Evolutionary conservation across 768 basidiomycete genomes (phyloP), one percentile per base, ranked within the genome.

Genomic region (Cubamyces sp.): DNA sequence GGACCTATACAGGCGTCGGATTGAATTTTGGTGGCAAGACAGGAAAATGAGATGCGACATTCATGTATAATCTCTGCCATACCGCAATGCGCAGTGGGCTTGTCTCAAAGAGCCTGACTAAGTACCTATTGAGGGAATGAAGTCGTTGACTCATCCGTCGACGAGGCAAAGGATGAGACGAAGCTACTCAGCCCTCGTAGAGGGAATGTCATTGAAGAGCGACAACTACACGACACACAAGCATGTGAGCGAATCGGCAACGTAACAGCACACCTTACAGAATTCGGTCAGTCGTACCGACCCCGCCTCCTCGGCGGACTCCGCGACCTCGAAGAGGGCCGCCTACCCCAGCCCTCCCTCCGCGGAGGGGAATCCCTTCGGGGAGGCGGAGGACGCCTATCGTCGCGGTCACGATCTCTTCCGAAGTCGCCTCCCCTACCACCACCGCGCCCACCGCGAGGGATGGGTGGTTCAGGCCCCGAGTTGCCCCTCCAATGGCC

Each of bases 401-500:
- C 64, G 21, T 61, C 62, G 62, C 80, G 76, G 43, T 65, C 63
- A 12, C 67, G 60, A 15, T 62, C 62, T 28, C 58, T 75, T 1
- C 68, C 66, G 25, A 58, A 64, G 40, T 60, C 67, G 40, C 74
- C 75, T 18, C 76, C 72, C 5, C 80, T 79, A 3, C 82, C 79
- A 2, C 82, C 76, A 4, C 80, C 75, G 37, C 83, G 78, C 37
- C 83, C 76, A 28, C 78, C 78, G 37, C 75, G 68, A 2, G 74
- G 73, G 7, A 77, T 75, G 6, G 79, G 55, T n/a, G 73, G 62
- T 6, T 74, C 78, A 1, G 77, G 77, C 66, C 85, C 82, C 0
- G 90, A 88, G 16, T 81, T 86, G 0, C 90, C 91, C 45, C 91
- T 80, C 88, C 89, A 91, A 73, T 90, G 88, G 6, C 34, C 34